Base-by-base conservation (phyloP, 495 filamentous ascomycete genomes). In the Neurospora cerealis region DNA sequence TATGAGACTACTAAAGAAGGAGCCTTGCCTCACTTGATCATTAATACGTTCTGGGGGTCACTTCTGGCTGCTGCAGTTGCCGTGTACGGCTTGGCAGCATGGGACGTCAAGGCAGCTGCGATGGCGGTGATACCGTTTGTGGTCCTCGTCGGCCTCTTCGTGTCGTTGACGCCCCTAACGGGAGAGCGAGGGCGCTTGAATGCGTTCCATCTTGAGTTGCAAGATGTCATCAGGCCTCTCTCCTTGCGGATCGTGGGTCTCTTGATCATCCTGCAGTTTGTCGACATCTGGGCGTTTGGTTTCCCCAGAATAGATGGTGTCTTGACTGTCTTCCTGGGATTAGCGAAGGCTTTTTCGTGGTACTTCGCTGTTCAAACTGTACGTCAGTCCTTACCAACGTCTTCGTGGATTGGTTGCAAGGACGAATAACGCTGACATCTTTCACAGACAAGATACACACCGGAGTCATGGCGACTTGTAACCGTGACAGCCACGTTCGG, bases 341-440 rank as follows among this genome's bases (percentile, higher is more conserved):
- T 75, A 10, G 17, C 41, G 9, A 82, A 80, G 11, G 80, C 80
- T 1, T 69, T 76, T 3, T 73, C 73, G 40, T 82, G 80, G 81
- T 79, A 76, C 71, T 81, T 78, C 40, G 72, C 73, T 1, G 74
- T 78, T 42, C 71, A 75, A 69, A 74, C 73, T 36, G 80, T 82
- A 75, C 32, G 78, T 76, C 15, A n/a, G 40, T 44, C 38, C 40
- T 5, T 8, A 1, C 4, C 2, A 8, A 4, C 5, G 28, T 21
- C 5, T 24, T 44, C 1, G 6, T 44, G 39, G 34, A 8, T 72
- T 75, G 11, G 37, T 37, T 17, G 5, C 4, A 3, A 4, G 4
- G 36, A 71, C 44, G 42, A 41, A 0, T 37, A 6, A 11, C 37
- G 42, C 72, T 77, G 9, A 78, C 24, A 37, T 70, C 24, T 2